Evolutionary conservation across 305 asterid species (phyloP).

Genomic region (Petunia hybrid): DNA sequence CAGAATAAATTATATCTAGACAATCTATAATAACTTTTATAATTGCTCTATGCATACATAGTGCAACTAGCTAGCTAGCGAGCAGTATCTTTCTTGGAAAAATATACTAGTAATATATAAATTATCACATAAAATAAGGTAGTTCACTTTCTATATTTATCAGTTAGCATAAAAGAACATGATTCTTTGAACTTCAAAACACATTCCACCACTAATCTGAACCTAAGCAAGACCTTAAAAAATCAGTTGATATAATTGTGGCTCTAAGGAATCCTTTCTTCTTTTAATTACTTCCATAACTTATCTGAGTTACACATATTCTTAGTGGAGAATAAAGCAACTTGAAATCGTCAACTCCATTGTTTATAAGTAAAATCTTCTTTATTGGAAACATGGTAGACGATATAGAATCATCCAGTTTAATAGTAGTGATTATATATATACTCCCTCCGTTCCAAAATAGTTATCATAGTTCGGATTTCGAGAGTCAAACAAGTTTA

Average conservation of each 20-base stretch:
- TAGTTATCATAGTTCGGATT: too few relatives aligned
- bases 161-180: background rate
- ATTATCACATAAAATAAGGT: too few relatives aligned
- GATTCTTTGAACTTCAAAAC: background rate
- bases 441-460: background rate
- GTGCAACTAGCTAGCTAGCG: too few relatives aligned
- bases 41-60: too few relatives aligned
- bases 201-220: background rate
- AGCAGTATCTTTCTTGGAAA: too few relatives aligned
- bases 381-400: background rate
- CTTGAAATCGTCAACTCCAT: conserved; percentile 9
- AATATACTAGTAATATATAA: background rate
- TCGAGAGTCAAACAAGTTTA: too few relatives aligned
- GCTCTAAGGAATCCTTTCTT: conserved; percentile 19
- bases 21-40: too few relatives aligned
- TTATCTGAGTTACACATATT: background rate
- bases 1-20: too few relatives aligned
- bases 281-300: conserved; percentile 13
- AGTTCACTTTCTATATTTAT: background rate
- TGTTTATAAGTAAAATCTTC: conserved; percentile 6
- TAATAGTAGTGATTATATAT: background rate
- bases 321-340: conserved; percentile 41
- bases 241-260: background rate
- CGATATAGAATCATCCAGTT: background rate
- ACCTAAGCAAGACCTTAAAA: background rate